A percentile compares a stretch with the other conserved stretches of the same genome.
Conservation (phyloP, 352 stramenopile genomes). For the Pythium dissimile region DNA sequence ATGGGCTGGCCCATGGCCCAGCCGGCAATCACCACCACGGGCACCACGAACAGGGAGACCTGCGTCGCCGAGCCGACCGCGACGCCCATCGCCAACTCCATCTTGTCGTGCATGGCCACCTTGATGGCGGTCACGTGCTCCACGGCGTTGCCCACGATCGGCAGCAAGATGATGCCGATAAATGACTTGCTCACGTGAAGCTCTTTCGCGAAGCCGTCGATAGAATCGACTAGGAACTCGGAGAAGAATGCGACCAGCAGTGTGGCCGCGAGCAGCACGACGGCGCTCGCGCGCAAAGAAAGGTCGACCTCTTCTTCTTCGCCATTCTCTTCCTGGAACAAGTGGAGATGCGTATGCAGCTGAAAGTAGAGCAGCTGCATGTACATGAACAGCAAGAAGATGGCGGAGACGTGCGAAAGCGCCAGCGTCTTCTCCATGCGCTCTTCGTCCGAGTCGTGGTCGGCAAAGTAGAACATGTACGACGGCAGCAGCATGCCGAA, state of each 20-base stretch:
- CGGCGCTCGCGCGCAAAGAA: constrained; percentile 63
- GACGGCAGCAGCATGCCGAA: constrained; percentile 93
- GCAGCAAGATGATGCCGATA: constrained; percentile 95
- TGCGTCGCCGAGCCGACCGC: constrained; percentile 97
- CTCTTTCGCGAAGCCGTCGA: constrained; percentile 69
- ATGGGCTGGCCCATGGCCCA: constrained; percentile 93
- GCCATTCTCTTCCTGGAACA: constrained; percentile 78
- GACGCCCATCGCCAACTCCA: constrained; percentile 98
- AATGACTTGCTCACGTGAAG: constrained; percentile 82
- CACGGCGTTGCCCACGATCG: constrained; percentile 97
- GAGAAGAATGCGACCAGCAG: constrained; percentile 92
- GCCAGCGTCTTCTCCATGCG: constrained; percentile 64
- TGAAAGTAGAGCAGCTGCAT: constrained; percentile 95
- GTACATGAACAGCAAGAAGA: constrained; percentile 92
- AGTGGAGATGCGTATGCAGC: constrained; percentile 91
- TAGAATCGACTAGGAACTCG: constrained; percentile 88
- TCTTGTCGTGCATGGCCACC: constrained; percentile 97
- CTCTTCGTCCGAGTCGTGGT: constrained; percentile 69
- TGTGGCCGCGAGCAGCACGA: constrained; percentile 86
- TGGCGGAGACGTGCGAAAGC: constrained; percentile 74
- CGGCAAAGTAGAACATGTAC: constrained; percentile 88
- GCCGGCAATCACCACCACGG: constrained; percentile 92
- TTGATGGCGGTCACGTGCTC: constrained; percentile 97
- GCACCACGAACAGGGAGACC: constrained; percentile 96
- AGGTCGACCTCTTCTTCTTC: constrained; percentile 81